Evolutionary conservation across 176 grass and related monocot species (phyloP), one percentile per base, ranked within the genome.

Genomic region (Canna indica): DNA sequence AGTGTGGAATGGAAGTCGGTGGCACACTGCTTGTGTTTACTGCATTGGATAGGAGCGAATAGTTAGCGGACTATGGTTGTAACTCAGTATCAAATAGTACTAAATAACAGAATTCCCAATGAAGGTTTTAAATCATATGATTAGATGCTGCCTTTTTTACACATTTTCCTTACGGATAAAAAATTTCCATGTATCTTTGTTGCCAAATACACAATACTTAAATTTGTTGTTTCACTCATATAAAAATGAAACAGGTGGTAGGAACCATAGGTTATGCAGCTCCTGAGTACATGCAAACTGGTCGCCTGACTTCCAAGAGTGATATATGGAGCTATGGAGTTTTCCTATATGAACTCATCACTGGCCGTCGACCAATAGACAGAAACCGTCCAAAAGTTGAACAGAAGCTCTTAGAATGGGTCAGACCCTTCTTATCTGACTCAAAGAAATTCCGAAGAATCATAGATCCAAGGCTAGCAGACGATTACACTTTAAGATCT

Each of bases 271-370:
- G 94, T 12, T 99, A 99, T 36, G 94, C 94, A 28, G 94, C 94
- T 0, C 90, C 94, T 1, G 94, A 99, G 69, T 99, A 99, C 76
- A 84, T 99, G 20, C 89, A 90, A 54, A 99, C 90, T 22, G 94
- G 94, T 27, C 94, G 84, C 70, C 84, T 99, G 16, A 93, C 86
- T 0, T 86, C 82, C 0, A 99, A 99, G 70, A 93, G 82, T 5
- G 94, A 99, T 47, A 84, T 90, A 67, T 99, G 94, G 94, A 90
- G 94, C 76, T 99, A 90, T 0, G 94, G 94, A 0, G 94, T 99
- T 36, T 84, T 99, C 22, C 89, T 99, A 20, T 99, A 99, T 29
- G 94, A 99, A 73, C 94, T 99, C 44, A 93, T 99, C 68, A 99
- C 94, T 0, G 94, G 94, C 0, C 86, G 90, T 0, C 87, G 82